Evolutionary conservation across 805 yeast species (phyloP), one percentile per base, ranked within the genome.

Genomic region (Kuraishia molischiana): DNA sequence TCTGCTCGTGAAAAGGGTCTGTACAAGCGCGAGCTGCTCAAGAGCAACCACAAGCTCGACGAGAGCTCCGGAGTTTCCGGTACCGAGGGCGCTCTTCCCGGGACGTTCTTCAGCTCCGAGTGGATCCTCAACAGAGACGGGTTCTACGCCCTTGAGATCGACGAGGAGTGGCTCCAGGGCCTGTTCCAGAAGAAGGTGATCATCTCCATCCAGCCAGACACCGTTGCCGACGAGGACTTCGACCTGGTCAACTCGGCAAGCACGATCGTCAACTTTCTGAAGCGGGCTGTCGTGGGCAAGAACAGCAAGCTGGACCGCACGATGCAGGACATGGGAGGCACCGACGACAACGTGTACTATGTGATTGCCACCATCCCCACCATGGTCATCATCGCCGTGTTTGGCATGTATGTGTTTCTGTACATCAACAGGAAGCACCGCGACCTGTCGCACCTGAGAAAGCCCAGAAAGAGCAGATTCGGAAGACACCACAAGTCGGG

Each of bases 61-160:
- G 31, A 14, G 5, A 28, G 31, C 17, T 28, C 31, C 17, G 47
- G 44, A 5, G 24, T 45, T 3, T 26, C 42, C 13, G 42, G 41
- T 11, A 34, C 36, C 20, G 34, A 43, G 19, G 64, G 64, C 18
- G 61, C 45, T 14, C 37, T 60, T 24, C 49, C 54, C 1, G 66
- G 65, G 9, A 42, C 69, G 17, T 83, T 85, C 50, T 82, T 62
- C 59, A 58, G 75, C 1, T 67, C 87, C 5, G 92, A 80, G 5
- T 86, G 95, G 95, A 37, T 85, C 6, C 40, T 49, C 4, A 73
- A 71, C 42, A 59, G 65, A 22, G 70, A 72, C 41, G 96, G 95
- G 11, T 70, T 64, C 47, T 73, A 60, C 45, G 78, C 90, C 3
- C 53, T 86, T 31, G 74, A 74, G 29, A 60, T 85, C 30, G 54